Conservation (phyloP, 2,329 filamentous ascomycete species). For the Lachnellula hyalina region DNA sequence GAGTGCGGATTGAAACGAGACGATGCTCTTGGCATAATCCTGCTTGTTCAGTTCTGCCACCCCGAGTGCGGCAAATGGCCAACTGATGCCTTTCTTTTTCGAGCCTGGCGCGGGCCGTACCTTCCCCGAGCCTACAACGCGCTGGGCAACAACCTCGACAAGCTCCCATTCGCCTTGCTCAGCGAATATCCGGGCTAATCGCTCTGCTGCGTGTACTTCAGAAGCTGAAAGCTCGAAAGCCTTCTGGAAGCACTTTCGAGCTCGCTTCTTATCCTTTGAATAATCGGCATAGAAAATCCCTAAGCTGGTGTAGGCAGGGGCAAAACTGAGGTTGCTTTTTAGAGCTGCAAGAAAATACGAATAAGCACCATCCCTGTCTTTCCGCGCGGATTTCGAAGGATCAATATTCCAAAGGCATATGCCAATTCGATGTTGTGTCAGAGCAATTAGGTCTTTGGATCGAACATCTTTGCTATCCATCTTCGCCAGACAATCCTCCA, state of each 20-base stretch:
- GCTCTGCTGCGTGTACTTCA: conserved; percentile 81
- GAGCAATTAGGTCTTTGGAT: conserved; percentile 68
- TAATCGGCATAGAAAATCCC: conserved; percentile 92
- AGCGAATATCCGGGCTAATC: conserved; percentile 79
- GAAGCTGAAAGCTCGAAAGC: conserved; percentile 87
- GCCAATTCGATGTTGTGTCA: conserved; percentile 82
- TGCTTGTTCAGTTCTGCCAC: conserved; percentile 94
- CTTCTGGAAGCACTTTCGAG: conserved; percentile 91
- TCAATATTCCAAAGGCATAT: conserved; percentile 84
- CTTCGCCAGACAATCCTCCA: conserved; percentile 63
- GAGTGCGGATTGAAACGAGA: conserved; percentile 86
- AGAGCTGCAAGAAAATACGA: conserved; percentile 75
- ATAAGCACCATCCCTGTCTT: conserved; percentile 77
- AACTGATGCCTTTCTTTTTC: conserved; percentile 87
- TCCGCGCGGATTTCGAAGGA: conserved; percentile 66
- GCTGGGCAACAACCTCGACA: conserved; percentile 85
- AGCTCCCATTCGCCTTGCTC: conserved; percentile 93
- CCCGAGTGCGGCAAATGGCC: conserved; percentile 90
- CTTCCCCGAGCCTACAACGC: conserved; percentile 91
- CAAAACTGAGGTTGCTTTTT: conserved; percentile 81
- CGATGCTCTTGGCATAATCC: conserved; percentile 81
- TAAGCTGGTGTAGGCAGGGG: conserved; percentile 85
- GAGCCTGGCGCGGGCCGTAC: conserved; percentile 86
- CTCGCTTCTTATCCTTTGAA: conserved; percentile 76
- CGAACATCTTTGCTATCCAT: conserved; percentile 57